These are phyloP conservation scores for Populus trichocarpa DNA, from an alignment of 441 rosid genomes.

Conservation along the genomic window DNA sequence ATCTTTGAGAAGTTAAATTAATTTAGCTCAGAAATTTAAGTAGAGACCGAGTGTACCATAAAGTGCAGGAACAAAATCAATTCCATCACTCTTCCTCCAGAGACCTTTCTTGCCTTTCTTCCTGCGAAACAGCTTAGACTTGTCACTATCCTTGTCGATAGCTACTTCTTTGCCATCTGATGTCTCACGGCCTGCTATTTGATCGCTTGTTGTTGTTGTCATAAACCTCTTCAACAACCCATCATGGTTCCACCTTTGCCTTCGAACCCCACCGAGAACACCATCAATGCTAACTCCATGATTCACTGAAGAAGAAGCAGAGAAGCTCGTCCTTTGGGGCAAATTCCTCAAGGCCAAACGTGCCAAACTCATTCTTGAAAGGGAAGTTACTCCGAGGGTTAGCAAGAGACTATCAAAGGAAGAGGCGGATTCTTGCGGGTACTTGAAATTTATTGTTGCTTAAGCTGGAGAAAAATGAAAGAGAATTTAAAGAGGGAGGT, in stretches of 20 bases:
- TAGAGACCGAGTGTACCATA: slow-evolving; percentile 27
- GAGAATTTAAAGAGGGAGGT: slow-evolving; percentile 7
- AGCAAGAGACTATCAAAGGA: too few relatives aligned
- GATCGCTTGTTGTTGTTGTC: slow-evolving; percentile 32
- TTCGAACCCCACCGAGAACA: slow-evolving; percentile 20
- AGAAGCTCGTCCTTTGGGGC: slow-evolving; percentile 35
- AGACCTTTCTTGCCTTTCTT: slow-evolving; percentile 50
- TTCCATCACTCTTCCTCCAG: slow-evolving; percentile 49
- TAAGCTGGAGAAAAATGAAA: background rate
- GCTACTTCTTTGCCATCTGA: slow-evolving; percentile 40
- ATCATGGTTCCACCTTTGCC: slow-evolving; percentile 22
- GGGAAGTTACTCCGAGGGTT: too few relatives aligned
- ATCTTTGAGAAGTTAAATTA: background rate
- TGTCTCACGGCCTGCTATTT: slow-evolving; percentile 26
- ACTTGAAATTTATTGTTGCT: background rate
- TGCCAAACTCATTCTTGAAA: slow-evolving; percentile 51
- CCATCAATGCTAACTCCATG: slow-evolving; percentile 16
- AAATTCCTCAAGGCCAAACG: slow-evolving; percentile 59
- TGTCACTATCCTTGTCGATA: slow-evolving; percentile 39
- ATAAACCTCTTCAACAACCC: slow-evolving; percentile 44
- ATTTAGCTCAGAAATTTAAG: background rate
- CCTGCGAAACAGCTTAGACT: slow-evolving; percentile 42
- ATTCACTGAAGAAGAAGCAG: slow-evolving; percentile 10
- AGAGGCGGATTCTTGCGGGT: too few relatives aligned
- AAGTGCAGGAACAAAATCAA: slow-evolving; percentile 46